phyloP scores from a whole-genome alignment of 257 asterid species.

The Paulownia fortunei region DNA sequence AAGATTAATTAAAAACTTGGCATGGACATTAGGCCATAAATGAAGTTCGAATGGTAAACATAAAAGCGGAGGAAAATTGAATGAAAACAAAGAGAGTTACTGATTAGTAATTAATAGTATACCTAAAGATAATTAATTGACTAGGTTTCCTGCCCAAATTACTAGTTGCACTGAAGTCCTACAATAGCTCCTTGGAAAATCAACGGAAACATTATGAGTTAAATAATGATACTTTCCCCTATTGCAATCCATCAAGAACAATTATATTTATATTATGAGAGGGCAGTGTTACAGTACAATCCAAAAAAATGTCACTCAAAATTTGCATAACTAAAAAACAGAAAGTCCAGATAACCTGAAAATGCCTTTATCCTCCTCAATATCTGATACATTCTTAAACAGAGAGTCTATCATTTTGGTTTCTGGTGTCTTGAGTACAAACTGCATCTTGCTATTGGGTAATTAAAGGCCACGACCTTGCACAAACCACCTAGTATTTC shows the following conservation, averaged over 20 bases:
- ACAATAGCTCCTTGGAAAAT: slow-evolving; percentile 58
- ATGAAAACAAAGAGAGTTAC: neutral
- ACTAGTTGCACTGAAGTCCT: slow-evolving; percentile 69
- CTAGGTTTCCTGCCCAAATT: slow-evolving; percentile 54
- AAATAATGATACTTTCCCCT: too few relatives aligned
- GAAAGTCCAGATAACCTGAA: slow-evolving; percentile 48
- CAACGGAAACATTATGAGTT: neutral
- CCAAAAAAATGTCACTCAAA: neutral
- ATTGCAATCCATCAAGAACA: too few relatives aligned
- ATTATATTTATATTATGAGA: too few relatives aligned
- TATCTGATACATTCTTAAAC: slow-evolving; percentile 44
- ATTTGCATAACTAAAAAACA: neutral
- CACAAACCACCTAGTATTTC: slow-evolving; percentile 63
- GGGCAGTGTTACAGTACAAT: neutral
- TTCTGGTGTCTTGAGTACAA: slow-evolving; percentile 67
- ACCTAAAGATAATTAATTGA: slow-evolving; percentile 76
- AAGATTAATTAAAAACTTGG: neutral
- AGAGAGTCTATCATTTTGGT: slow-evolving; percentile 66
- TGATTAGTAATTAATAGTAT: neutral
- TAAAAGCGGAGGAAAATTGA: too few relatives aligned
- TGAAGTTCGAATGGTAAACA: neutral
- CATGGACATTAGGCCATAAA: neutral
- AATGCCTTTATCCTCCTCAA: slow-evolving; percentile 58
- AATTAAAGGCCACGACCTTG: slow-evolving; percentile 72
- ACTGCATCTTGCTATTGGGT: slow-evolving; percentile 72